These are phyloP conservation scores for Clitopilus hobsonii DNA, from an alignment of 768 basidiomycete species.

Conservation along the genomic window DNA sequence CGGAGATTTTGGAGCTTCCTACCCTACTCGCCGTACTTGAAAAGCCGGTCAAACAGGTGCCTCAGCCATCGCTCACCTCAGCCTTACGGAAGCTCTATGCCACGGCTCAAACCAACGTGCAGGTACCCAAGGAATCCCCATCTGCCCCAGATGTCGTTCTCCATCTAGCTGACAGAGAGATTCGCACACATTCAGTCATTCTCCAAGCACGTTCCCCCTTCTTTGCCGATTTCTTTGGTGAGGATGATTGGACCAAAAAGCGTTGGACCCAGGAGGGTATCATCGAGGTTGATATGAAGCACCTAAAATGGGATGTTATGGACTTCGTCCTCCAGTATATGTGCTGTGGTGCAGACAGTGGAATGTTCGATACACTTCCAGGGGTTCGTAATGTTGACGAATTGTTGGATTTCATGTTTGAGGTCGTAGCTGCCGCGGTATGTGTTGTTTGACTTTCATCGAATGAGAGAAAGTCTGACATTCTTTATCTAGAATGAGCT, in stretches of 20 bases:
- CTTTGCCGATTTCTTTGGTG: slow-evolving; percentile 80
- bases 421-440: slow-evolving; percentile 82
- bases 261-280: slow-evolving; percentile 51
- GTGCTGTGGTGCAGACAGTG: slow-evolving; percentile 64
- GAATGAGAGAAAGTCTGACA: neutral
- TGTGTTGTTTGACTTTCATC: slow-evolving; percentile 18
- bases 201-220: slow-evolving; percentile 82
- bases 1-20: slow-evolving; percentile 54
- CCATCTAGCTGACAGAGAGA: slow-evolving; percentile 58
- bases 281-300: slow-evolving; percentile 63
- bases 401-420: slow-evolving; percentile 81
- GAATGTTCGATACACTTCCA: slow-evolving; percentile 52
- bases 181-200: slow-evolving; percentile 67
- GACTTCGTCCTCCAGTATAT: slow-evolving; percentile 70
- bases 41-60: slow-evolving; percentile 53
- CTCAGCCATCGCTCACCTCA: slow-evolving; percentile 38
- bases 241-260: slow-evolving; percentile 72
- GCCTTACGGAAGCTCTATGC: slow-evolving; percentile 52
- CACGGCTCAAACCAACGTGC: slow-evolving; percentile 18
- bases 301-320: slow-evolving; percentile 73
- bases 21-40: slow-evolving; percentile 51
- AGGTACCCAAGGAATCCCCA: slow-evolving; percentile 12
- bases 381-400: slow-evolving; percentile 72
- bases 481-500: slow-evolving; percentile 66
- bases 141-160: slow-evolving; percentile 68